Percentiles rank a stretch among this genome's conserved stretches.
phyloP scores from a whole-genome alignment of 345 rosid genomes.

The Citrus trifoliata region DNA sequence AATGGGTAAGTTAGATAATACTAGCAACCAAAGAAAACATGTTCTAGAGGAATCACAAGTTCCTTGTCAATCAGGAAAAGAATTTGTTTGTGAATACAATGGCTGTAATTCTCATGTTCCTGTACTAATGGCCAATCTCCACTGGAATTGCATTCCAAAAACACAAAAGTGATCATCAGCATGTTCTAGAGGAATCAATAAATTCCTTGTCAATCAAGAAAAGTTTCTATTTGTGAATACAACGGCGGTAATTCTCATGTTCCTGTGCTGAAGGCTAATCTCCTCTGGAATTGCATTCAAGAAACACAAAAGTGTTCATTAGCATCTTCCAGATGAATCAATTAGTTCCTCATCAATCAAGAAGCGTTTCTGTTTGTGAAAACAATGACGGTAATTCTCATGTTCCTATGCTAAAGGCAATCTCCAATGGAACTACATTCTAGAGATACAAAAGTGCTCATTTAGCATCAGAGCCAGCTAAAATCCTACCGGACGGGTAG shows the following conservation, averaged over 20 bases:
- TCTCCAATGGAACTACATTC: slow-evolving; percentile 40
- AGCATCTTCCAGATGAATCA: not conserved
- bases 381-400: not conserved
- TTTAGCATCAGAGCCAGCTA: slow-evolving; percentile 38
- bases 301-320: slow-evolving; percentile 16
- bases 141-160: slow-evolving; percentile 34
- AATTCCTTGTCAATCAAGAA: not conserved
- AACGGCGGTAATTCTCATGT: not conserved
- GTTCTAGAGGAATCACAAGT: not conserved
- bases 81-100: no score
- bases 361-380: not conserved
- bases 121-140: slow-evolving; percentile 27
- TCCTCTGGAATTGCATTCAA: slow-evolving; percentile 38
- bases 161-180: slow-evolving; percentile 15
- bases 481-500: slow-evolving; percentile 31
- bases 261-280: slow-evolving; percentile 24
- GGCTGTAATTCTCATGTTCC: slow-evolving; percentile 8
- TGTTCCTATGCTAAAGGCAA: slow-evolving; percentile 27
- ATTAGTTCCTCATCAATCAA: not conserved
- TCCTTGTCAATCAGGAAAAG: not conserved
- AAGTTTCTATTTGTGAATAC: not conserved
- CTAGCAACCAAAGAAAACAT: not conserved
- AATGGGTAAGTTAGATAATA: no score
- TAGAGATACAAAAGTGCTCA: slow-evolving; percentile 17
- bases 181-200: not conserved